These are phyloP conservation scores for Plasmopara muralis DNA, from an alignment of 352 stramenopile genomes.

Conservation along the genomic window DNA sequence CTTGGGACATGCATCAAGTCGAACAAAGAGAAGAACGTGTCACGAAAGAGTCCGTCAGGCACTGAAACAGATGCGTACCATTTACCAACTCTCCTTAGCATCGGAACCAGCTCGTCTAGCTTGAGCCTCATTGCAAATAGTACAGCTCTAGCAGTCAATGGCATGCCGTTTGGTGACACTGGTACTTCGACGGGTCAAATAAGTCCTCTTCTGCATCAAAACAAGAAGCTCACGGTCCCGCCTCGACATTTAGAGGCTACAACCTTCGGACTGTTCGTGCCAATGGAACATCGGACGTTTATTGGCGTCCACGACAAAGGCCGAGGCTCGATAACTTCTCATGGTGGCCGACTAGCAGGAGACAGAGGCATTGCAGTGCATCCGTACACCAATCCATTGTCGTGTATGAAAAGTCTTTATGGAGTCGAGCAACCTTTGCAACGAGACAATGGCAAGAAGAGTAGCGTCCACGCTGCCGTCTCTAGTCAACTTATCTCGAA, in stretches of 20 bases:
- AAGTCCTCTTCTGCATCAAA: slow-evolving; percentile 20
- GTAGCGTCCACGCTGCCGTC: neutral
- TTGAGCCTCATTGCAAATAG: slow-evolving; percentile 27
- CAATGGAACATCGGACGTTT: slow-evolving; percentile 34
- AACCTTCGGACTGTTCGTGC: slow-evolving; percentile 17
- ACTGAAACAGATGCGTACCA: slow-evolving; percentile 16
- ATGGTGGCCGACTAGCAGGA: slow-evolving; percentile 28
- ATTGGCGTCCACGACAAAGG: slow-evolving; percentile 29
- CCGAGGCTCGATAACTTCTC: slow-evolving; percentile 50
- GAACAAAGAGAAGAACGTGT: slow-evolving; percentile 20
- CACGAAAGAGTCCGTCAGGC: slow-evolving; percentile 16
- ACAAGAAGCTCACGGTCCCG: slow-evolving; percentile 30
- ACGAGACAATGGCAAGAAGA: slow-evolving; percentile 15
- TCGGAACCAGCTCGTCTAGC: slow-evolving; percentile 26
- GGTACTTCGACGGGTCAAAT: slow-evolving; percentile 4
- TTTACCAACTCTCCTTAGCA: slow-evolving; percentile 28
- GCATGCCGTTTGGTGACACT: neutral
- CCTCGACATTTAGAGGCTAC: slow-evolving; percentile 26
- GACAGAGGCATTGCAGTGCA: slow-evolving; percentile 11
- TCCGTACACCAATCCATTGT: slow-evolving; percentile 30
- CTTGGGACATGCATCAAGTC: slow-evolving; percentile 16
- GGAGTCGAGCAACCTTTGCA: slow-evolving; percentile 19
- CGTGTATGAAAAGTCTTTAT: slow-evolving; percentile 44
- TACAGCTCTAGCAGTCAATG: slow-evolving; percentile 3
- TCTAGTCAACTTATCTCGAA: slow-evolving; percentile 33